Percentiles rank a stretch among this genome's conserved stretches.
phyloP scores from a whole-genome alignment of 306 rosid species.

The Cicer yamashitae region DNA sequence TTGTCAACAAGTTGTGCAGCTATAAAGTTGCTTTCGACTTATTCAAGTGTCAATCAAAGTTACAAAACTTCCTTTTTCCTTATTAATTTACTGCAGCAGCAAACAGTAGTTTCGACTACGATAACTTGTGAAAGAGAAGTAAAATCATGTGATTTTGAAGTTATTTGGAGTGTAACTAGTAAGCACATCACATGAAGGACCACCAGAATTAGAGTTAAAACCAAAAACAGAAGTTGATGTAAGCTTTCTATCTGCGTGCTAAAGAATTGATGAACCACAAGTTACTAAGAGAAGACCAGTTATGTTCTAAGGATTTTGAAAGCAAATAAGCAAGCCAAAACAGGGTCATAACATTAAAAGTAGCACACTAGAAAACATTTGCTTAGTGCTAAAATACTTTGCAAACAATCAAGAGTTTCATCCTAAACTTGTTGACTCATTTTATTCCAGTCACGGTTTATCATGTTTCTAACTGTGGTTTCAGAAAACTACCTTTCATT shows the following conservation, averaged over 20 bases:
- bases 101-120: constrained; percentile 23
- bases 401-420: constrained; percentile 15
- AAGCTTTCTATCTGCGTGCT: not conserved
- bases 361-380: constrained; percentile 20
- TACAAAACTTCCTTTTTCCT: constrained; percentile 30
- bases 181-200: constrained; percentile 19
- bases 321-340: constrained; percentile 33
- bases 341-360: constrained; percentile 30
- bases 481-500: not conserved
- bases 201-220: constrained; percentile 1
- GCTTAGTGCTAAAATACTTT: not conserved
- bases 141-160: constrained; percentile 22
- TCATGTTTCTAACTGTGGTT: constrained; percentile 37
- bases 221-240: not conserved
- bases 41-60: constrained; percentile 28
- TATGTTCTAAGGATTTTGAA: constrained; percentile 20
- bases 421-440: not conserved
- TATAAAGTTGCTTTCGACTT: constrained; percentile 22
- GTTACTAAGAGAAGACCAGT: constrained; percentile 22
- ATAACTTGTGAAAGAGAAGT: constrained; percentile 22
- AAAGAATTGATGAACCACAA: constrained; percentile 1
- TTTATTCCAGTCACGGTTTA: constrained; percentile 9
- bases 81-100: constrained; percentile 3
- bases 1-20: constrained; percentile 21
- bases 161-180: constrained; percentile 20